Evolutionary conservation across 2,329 filamentous ascomycete genomes (phyloP).

Genomic region (Davidsoniella eucalypti): DNA sequence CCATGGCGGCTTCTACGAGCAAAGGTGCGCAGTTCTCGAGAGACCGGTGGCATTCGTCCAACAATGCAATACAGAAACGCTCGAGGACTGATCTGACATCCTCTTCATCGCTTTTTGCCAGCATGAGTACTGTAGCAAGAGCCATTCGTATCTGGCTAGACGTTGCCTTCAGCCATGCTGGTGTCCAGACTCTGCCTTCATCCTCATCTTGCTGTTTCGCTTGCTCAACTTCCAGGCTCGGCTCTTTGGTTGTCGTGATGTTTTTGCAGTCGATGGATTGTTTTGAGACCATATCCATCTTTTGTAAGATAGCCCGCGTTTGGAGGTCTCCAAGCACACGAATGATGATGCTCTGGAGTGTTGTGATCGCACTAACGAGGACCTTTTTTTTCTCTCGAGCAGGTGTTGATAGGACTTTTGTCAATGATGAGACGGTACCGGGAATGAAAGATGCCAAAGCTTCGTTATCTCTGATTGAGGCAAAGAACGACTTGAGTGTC

Average conservation of each 20-base stretch:
- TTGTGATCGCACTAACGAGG: constrained; percentile 43
- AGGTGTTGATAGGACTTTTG: constrained; percentile 56
- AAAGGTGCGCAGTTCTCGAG: constrained; percentile 53
- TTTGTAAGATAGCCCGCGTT: constrained; percentile 29
- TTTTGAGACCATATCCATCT: constrained; percentile 16
- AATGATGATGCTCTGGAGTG: constrained; percentile 37
- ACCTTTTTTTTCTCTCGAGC: constrained; percentile 40
- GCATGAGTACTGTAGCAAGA: constrained; percentile 56
- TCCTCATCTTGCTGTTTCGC: constrained; percentile 15
- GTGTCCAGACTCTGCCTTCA: constrained; percentile 26
- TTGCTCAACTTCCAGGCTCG: not conserved
- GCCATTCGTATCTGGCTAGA: constrained; percentile 68
- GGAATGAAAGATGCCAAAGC: constrained; percentile 75
- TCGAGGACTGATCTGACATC: constrained; percentile 55
- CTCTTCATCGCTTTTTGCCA: constrained; percentile 52
- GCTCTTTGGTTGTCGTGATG: not conserved
- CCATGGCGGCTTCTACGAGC: constrained; percentile 66
- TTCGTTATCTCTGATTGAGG: constrained; percentile 51
- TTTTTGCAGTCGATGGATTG: not conserved
- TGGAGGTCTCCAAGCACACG: constrained; percentile 42
- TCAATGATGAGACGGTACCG: constrained; percentile 67
- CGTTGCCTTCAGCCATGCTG: constrained; percentile 65
- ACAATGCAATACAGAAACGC: constrained; percentile 53
- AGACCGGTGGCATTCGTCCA: constrained; percentile 64
- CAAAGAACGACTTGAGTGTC: constrained; percentile 45